Conservation (phyloP, 208 protist species). For the Angomonas ambiguus region DNA sequence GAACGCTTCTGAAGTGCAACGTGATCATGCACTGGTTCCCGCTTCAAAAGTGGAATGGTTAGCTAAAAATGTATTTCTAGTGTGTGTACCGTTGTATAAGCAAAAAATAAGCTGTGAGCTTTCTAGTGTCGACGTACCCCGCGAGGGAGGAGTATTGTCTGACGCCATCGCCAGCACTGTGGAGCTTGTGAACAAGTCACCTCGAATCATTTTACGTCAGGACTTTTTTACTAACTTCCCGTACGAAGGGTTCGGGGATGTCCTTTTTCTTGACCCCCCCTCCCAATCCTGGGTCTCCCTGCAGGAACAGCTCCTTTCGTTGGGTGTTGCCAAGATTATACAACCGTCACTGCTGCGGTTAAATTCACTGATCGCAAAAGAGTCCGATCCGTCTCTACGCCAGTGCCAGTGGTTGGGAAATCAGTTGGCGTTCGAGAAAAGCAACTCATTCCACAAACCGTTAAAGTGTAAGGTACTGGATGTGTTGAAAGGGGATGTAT, state of each 20-base stretch:
- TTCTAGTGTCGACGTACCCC: constrained; percentile 43
- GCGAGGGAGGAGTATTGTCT: constrained; percentile 11
- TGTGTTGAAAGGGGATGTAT: constrained; percentile 51
- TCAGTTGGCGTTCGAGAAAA: background rate
- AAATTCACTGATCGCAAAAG: constrained; percentile 21
- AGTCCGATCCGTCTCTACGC: background rate
- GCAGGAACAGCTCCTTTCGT: constrained; percentile 37
- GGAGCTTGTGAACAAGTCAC: constrained; percentile 15
- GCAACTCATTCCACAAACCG: background rate
- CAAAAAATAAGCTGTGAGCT: constrained; percentile 49
- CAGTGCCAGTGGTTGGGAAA: background rate
- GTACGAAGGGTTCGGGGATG: constrained; percentile 40
- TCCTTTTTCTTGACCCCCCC: constrained; percentile 26
- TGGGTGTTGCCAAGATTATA: constrained; percentile 34
- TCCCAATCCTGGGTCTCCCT: constrained; percentile 34
- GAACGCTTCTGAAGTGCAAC: background rate
- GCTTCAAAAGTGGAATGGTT: constrained; percentile 35
- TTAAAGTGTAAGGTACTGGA: constrained; percentile 32
- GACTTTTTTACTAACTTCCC: constrained; percentile 43
- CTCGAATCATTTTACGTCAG: constrained; percentile 37
- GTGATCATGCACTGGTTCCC: constrained; percentile 29
- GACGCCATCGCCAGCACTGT: background rate
- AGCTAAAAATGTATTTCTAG: constrained; percentile 49
- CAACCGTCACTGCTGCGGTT: constrained; percentile 27
- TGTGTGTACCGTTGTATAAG: constrained; percentile 22